Evolutionary conservation across 1,139 yeast genomes (phyloP).

Genomic region (Debaryomycetaceae sp.): DNA sequence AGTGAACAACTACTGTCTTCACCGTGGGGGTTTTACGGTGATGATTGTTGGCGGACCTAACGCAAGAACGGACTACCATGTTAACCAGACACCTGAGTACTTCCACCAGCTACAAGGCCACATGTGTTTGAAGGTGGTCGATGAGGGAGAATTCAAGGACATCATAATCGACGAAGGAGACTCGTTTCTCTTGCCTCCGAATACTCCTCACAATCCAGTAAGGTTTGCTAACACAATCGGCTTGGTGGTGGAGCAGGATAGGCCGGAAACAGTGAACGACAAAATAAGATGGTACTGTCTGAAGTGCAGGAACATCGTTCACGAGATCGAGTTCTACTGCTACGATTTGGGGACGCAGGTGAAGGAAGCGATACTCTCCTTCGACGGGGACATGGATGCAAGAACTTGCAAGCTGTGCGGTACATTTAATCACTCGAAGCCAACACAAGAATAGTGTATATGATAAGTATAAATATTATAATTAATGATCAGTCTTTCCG

Average conservation of each 20-base stretch:
- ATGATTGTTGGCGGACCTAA: slow-evolving; percentile 97
- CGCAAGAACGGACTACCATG: slow-evolving; percentile 88
- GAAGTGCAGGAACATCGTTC: slow-evolving; percentile 59
- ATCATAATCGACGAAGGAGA: slow-evolving; percentile 80
- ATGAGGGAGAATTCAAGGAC: slow-evolving; percentile 69
- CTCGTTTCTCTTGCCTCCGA: slow-evolving; percentile 78
- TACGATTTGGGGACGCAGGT: slow-evolving; percentile 87
- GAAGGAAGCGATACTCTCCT: slow-evolving; percentile 71
- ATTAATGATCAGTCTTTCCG: slow-evolving; percentile 1
- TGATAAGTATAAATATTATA: not conserved
- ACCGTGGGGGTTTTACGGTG: slow-evolving; percentile 87
- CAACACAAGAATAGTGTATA: slow-evolving; percentile 23
- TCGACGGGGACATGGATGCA: slow-evolving; percentile 58
- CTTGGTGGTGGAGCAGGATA: slow-evolving; percentile 89
- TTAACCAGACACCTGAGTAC: slow-evolving; percentile 93
- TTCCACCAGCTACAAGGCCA: slow-evolving; percentile 83
- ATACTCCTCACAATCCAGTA: slow-evolving; percentile 88
- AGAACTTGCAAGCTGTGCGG: slow-evolving; percentile 79
- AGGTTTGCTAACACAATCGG: slow-evolving; percentile 85
- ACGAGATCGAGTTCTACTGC: slow-evolving; percentile 72
- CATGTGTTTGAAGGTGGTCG: slow-evolving; percentile 84
- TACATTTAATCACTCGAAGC: slow-evolving; percentile 60
- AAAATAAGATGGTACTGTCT: slow-evolving; percentile 84
- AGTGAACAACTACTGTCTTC: slow-evolving; percentile 85
- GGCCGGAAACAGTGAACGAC: slow-evolving; percentile 69